Evolutionary conservation across 129 eudicot genomes (phyloP), one percentile per base, ranked within the genome.

Genomic region (Escallonia herrerae): DNA sequence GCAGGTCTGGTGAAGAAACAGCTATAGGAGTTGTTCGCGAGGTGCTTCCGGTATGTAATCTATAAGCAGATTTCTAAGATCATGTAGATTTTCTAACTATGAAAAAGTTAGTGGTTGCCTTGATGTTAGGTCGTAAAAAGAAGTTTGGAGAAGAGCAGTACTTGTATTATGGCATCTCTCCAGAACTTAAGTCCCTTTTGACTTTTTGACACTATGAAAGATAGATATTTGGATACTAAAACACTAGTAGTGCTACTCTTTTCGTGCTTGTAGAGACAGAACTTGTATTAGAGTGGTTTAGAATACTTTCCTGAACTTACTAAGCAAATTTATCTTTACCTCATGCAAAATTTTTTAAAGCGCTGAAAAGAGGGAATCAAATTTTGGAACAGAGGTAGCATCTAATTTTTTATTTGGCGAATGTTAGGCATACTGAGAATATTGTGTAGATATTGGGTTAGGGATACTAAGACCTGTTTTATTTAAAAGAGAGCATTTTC

Each of bases 21-120:
- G 62, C 66, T 45, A 3, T 86, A 40, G 99, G 99, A 61, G 90
- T 89, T 55, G 70, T 89, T 42, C 86, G 80, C 50, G 99, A 94
- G 62, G 93, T 94, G 74, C 91, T 86, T 52, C 72, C 85, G 95
- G 99, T 94, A 84, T 72, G 75, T 74, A 41, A 11, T 14, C 58
- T 48, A 45, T 6, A 49, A 41, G 71, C 41, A 57, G n/a, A 40
- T 59, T 59, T 22, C 7, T 15, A 7, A 7, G 10, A 38, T 57
- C 3, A 57, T 59, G 15, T 64, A 40, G n/a, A 5, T 53, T 53
- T 53, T 11, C 33, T 22, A 22, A 22, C 33, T 22, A 22, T 22
- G 33, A 22, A 0, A 22, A 22, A 22, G 33, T 22, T n/a, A 22
- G 33, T 22, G 33, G 33, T 22, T 22, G 33, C 33, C 33, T 22